Evolutionary conservation across 208 protist species (phyloP), one percentile per base, ranked within the genome.

Genomic region (Trypanosoma cruzi): DNA sequence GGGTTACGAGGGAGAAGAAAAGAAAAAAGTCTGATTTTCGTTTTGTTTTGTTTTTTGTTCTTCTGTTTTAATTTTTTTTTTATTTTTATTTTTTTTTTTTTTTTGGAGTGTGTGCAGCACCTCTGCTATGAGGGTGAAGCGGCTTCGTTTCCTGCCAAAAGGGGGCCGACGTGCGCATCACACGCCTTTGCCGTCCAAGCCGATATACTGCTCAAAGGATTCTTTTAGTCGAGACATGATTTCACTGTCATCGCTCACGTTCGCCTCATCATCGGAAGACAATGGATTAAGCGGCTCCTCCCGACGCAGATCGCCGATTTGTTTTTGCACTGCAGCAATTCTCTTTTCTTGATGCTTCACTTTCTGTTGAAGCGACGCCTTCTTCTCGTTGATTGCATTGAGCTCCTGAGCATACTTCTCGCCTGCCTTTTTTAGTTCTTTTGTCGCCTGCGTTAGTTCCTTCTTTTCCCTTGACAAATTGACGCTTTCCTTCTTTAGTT

Each of bases 301-400:
- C 34, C 62, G 64, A 29, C 68, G 53, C 11, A 91, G 36, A 42
- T 64, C 77, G 50, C 85, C 71, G 31, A 84, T 77, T 13, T 64
- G 60, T 32, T 71, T 76, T 64, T 73, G 64, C 22, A 80, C 78
- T 1, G 73, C 67, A 2, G 73, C 76, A 26, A 93, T 66, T 69
- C 92, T 92, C 77, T 88, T 87, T 49, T 93, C 81, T 44, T 83
- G 80, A 1, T 68, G 49, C 60, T 80, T 85, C 26, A 82, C 58
- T 44, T 81, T 86, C 64, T 87, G 77, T 73, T 90, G 73, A 13
- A 79, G 64, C 11, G 75, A 62, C 26, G 77, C 73, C 31, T 92
- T 71, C 57, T 85, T 82, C 32, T 90, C 86, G 24, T 72, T 55
- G 10, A 88, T 28, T 37, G 62, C 28, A 64, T 88, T 80, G 44